Conservation (phyloP, 306 rosid species). For the Malus domestica region DNA sequence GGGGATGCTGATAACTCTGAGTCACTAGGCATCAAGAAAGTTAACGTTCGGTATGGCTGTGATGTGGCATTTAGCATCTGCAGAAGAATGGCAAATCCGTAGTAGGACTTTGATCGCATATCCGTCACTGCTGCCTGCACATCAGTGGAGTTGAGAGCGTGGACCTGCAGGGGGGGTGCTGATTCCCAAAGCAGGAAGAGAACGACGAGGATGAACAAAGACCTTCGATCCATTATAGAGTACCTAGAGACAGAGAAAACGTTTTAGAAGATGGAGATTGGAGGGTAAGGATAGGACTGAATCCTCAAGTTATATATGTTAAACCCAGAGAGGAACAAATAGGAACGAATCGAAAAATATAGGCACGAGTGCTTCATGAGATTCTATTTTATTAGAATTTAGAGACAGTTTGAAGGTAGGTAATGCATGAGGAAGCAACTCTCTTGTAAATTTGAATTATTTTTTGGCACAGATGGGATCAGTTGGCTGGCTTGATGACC, state of each 20-base stretch:
- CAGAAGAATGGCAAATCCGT: slow-evolving; percentile 53
- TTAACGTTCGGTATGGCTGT: slow-evolving; percentile 26
- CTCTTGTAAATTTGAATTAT: background rate
- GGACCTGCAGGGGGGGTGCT: background rate
- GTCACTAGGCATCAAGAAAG: slow-evolving; percentile 52
- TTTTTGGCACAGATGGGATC: too few species aligned
- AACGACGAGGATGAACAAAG: slow-evolving; percentile 14
- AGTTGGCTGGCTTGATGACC: too few species aligned
- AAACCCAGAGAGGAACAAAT: background rate
- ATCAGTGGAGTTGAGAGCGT: slow-evolving; percentile 30
- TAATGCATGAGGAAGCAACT: slow-evolving; percentile 3
- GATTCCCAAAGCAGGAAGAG: slow-evolving; percentile 24
- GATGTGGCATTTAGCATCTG: slow-evolving; percentile 44
- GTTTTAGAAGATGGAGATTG: background rate
- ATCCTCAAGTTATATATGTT: background rate
- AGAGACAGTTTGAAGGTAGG: background rate
- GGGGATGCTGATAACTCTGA: slow-evolving; percentile 28
- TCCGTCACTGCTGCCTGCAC: slow-evolving; percentile 32
- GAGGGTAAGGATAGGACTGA: background rate
- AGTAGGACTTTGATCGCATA: slow-evolving; percentile 42
- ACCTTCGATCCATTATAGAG: slow-evolving; percentile 14
- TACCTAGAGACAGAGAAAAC: background rate
- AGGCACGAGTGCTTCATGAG: background rate
- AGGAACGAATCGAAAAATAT: too few species aligned
- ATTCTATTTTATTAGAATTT: background rate